phyloP scores from a whole-genome alignment of 768 basidiomycete genomes.

The Mycena indigotica region DNA sequence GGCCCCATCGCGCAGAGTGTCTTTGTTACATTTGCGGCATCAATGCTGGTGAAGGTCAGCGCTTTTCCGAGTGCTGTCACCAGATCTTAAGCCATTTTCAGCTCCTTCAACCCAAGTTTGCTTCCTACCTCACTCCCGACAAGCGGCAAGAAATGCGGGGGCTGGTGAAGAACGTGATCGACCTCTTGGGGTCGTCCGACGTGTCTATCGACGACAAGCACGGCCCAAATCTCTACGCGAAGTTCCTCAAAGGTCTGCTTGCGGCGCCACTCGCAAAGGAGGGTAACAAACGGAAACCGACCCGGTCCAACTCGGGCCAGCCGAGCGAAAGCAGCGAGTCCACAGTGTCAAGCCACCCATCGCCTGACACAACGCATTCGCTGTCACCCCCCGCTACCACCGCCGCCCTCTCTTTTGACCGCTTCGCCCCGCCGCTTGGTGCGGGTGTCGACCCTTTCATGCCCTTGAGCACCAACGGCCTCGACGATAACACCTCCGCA shows the following conservation, averaged over 20 bases:
- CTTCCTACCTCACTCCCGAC: slow-evolving; percentile 57
- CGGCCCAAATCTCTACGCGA: slow-evolving; percentile 78
- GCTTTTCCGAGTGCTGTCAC: neutral
- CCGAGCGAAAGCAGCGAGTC: slow-evolving; percentile 25
- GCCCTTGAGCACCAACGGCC: slow-evolving; percentile 24
- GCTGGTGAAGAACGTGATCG: slow-evolving; percentile 65
- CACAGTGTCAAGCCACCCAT: slow-evolving; percentile 36
- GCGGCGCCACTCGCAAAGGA: slow-evolving; percentile 52
- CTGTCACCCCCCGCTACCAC: slow-evolving; percentile 50
- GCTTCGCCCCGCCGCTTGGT: slow-evolving; percentile 45
- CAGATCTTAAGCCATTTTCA: slow-evolving; percentile 25
- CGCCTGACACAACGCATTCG: slow-evolving; percentile 41
- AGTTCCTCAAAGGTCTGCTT: slow-evolving; percentile 74
- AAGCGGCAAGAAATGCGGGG: slow-evolving; percentile 62
- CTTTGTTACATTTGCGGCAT: slow-evolving; percentile 78
- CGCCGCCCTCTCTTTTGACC: slow-evolving; percentile 49
- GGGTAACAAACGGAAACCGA: slow-evolving; percentile 14
- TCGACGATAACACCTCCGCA: slow-evolving; percentile 31
- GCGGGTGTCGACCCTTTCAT: slow-evolving; percentile 44
- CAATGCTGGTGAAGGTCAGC: slow-evolving; percentile 78
- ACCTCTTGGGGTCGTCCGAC: slow-evolving; percentile 67
- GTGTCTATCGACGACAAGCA: slow-evolving; percentile 81
- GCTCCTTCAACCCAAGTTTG: slow-evolving; percentile 80
- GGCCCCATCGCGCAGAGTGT: slow-evolving; percentile 82
- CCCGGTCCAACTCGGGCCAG: slow-evolving; percentile 26